Base-by-base conservation (phyloP, 2,329 filamentous ascomycete genomes). In the Trichoderma citrinoviride region DNA sequence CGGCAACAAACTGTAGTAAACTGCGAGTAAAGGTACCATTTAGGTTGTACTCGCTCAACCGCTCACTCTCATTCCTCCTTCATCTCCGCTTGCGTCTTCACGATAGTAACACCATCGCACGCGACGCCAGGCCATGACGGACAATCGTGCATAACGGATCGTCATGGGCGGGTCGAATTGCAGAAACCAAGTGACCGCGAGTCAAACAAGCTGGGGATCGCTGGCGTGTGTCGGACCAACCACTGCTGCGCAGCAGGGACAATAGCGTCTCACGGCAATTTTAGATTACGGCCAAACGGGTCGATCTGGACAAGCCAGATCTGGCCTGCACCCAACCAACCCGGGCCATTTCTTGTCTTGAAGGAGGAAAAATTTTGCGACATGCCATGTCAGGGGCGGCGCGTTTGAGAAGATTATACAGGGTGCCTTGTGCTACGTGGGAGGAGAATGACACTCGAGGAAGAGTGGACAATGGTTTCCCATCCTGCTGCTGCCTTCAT, bases 251-350 rank as follows among this genome's bases (percentile, higher is more conserved):
- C 50, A 60, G 29, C 47, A 61, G 63, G 49, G 56, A 61, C 50
- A 65, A 58, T 65, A 65, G 64, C 64, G 64, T 65, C 56, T 65
- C 64, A 65, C 56, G 64, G 64, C 64, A 61, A 65, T 65, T 65
- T 64, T 65, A 61, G 57, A 58, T 60, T 58, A 53, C 50, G 55
- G 43, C 49, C 55, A 65, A 65, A 57, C 64, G 64, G 64, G 56
- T 62, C 64, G 64, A 65, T 65, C 63, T 57, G 54, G 60, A 65
- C 54, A 65, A 55, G 54, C 46, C 50, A 64, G 61, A 64, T 56
- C 64, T 58, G 64, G 52, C 46, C 46, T 65, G 64, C 49, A 56
- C 61, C 61, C 33, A 55, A 61, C 58, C 58, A 62, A 46, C 60
- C 25, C 44, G 33, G 25, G 40, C 40, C 60, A 23, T 37, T 46